These are phyloP conservation scores for Zopfia rhizophila DNA, from an alignment of 2,329 filamentous ascomycete species.

Conservation along the genomic window DNA sequence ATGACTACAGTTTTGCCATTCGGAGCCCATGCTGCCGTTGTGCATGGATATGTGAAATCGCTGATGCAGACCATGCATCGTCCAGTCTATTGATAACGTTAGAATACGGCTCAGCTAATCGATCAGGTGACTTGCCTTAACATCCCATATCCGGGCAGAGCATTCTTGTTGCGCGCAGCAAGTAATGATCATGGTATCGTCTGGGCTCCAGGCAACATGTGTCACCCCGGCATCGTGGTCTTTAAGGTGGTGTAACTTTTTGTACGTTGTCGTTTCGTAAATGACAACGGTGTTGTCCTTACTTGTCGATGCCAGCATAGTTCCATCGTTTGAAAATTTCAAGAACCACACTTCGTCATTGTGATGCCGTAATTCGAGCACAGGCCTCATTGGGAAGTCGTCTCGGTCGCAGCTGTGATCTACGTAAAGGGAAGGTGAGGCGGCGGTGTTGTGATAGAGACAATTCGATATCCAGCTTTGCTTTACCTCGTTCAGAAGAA, in stretches of 20 bases:
- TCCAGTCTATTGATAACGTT: slow-evolving; percentile 36
- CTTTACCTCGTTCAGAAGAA: slow-evolving; percentile 85
- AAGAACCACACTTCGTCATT: slow-evolving; percentile 91
- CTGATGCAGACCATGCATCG: slow-evolving; percentile 70
- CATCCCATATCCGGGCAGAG: slow-evolving; percentile 79
- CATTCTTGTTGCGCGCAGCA: slow-evolving; percentile 75
- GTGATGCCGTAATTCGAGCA: slow-evolving; percentile 77
- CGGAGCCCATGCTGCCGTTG: slow-evolving; percentile 87
- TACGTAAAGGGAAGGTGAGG: slow-evolving; percentile 84
- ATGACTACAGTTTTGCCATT: slow-evolving; percentile 83
- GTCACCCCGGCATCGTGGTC: slow-evolving; percentile 81
- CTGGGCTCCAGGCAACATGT: slow-evolving; percentile 90
- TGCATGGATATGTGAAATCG: slow-evolving; percentile 84
- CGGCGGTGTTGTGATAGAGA: slow-evolving; percentile 84
- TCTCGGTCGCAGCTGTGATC: slow-evolving; percentile 85
- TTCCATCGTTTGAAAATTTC: slow-evolving; percentile 88
- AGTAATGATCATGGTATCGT: slow-evolving; percentile 85
- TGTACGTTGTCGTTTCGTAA: slow-evolving; percentile 80
- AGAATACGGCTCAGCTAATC: slow-evolving; percentile 10
- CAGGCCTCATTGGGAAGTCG: slow-evolving; percentile 79
- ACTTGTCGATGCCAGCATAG: slow-evolving; percentile 83
- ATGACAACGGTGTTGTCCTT: slow-evolving; percentile 79
- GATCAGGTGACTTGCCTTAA: slow-evolving; percentile 35
- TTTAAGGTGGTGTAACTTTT: slow-evolving; percentile 69
- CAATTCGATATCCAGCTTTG: slow-evolving; percentile 83